Conservation (phyloP, 1,139 yeast species). For the Taphrina populina region DNA sequence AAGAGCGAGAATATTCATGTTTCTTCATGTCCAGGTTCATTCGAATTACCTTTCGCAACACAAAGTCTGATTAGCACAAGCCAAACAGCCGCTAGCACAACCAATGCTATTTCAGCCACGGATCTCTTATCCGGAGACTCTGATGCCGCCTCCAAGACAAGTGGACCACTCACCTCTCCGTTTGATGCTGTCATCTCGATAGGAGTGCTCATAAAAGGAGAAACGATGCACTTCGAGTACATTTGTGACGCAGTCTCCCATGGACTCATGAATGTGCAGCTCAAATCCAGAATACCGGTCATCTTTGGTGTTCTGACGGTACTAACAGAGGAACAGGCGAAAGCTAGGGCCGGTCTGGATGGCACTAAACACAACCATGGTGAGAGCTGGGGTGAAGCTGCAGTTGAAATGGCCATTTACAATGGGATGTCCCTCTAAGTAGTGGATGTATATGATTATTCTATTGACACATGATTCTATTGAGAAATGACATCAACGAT, state of each 20-base stretch:
- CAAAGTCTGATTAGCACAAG: constrained; percentile 15
- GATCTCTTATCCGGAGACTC: constrained; percentile 22
- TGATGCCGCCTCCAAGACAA: constrained; percentile 20
- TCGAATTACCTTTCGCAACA: constrained; percentile 66
- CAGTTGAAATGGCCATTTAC: constrained; percentile 59
- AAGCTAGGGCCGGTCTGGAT: constrained; percentile 86
- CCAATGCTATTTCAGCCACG: constrained; percentile 25
- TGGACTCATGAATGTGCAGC: constrained; percentile 80
- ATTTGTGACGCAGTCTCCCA: constrained; percentile 87
- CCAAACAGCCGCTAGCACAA: constrained; percentile 18
- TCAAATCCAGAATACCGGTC: constrained; percentile 69
- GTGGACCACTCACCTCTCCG: constrained; percentile 46
- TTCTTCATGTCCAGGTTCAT: constrained; percentile 91
- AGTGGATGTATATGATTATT: too few relatives aligned
- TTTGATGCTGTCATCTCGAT: constrained; percentile 89
- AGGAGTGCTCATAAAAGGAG: constrained; percentile 92
- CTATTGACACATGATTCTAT: too few relatives aligned
- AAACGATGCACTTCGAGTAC: constrained; percentile 97
- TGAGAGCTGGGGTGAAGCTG: constrained; percentile 87
- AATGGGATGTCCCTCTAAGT: too few relatives aligned
- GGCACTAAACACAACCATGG: constrained; percentile 87
- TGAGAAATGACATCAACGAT: too few relatives aligned
- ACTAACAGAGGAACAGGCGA: constrained; percentile 89
- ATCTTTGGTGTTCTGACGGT: constrained; percentile 93
- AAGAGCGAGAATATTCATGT: constrained; percentile 69